Evolutionary conservation across 208 protist species (phyloP).

Genomic region (Hexamita inflata): DNA sequence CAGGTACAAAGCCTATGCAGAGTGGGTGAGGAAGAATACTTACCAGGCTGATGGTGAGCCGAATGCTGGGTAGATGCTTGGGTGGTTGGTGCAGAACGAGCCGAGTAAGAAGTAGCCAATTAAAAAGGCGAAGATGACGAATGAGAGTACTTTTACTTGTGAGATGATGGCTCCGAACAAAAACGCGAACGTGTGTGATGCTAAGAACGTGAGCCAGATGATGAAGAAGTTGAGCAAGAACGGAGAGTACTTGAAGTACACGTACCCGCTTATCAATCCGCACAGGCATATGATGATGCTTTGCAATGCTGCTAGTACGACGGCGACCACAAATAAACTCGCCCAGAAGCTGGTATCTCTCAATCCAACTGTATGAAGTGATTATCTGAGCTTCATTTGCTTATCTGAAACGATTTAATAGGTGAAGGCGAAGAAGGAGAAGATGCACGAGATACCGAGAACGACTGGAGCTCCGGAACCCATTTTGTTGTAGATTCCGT

Average conservation of each 20-base stretch:
- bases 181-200: neutral
- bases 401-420: conserved; percentile 14
- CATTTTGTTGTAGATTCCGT: neutral
- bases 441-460: neutral
- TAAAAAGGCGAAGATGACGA: neutral
- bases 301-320: neutral
- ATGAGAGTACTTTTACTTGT: neutral
- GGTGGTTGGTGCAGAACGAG: neutral
- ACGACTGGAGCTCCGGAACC: neutral
- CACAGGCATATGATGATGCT: neutral
- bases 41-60: neutral
- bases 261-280: neutral
- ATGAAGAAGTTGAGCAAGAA: neutral
- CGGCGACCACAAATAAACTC: neutral
- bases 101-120: neutral
- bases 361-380: conserved; percentile 17
- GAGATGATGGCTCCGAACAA: neutral
- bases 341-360: neutral
- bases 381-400: conserved; percentile 11
- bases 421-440: neutral
- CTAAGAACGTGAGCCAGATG: neutral
- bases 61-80: neutral
- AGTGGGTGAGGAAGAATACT: neutral
- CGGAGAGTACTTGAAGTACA: neutral
- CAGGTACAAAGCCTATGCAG: neutral